These are phyloP conservation scores for Alloascoidea africana DNA, from an alignment of 805 yeast species.

Conservation along the genomic window DNA sequence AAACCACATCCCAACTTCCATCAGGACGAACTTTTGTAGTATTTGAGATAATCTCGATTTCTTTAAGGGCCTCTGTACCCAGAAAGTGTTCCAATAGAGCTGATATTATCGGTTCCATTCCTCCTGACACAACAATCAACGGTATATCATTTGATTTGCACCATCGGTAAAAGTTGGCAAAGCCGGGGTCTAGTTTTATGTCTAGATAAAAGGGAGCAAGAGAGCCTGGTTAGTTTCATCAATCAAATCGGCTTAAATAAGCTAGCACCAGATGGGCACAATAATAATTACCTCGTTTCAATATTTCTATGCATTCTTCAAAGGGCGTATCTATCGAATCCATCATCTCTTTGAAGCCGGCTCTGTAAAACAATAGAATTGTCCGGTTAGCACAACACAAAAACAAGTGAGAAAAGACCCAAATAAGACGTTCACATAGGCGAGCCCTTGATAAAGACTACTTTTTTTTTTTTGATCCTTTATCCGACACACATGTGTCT, in stretches of 20 bases:
- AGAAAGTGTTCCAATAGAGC: slow-evolving; percentile 62
- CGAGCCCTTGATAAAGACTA: too few species aligned
- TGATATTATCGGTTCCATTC: slow-evolving; percentile 85
- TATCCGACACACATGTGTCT: too few species aligned
- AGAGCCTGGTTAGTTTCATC: slow-evolving; percentile 1
- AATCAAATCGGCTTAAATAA: neutral
- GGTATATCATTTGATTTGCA: slow-evolving; percentile 60
- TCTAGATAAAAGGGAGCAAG: slow-evolving; percentile 15
- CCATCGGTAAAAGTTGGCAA: slow-evolving; percentile 69
- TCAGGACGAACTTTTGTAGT: slow-evolving; percentile 42
- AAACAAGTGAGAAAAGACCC: too few species aligned
- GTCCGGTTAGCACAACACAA: too few species aligned
- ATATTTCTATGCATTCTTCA: slow-evolving; percentile 66
- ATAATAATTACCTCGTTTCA: slow-evolving; percentile 19
- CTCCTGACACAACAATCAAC: slow-evolving; percentile 76
- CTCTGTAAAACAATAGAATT: slow-evolving; percentile 26
- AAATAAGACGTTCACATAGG: too few species aligned
- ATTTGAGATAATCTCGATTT: slow-evolving; percentile 73
- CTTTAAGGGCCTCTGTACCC: slow-evolving; percentile 57
- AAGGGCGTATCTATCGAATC: slow-evolving; percentile 64
- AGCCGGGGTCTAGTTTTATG: slow-evolving; percentile 81
- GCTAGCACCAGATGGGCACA: neutral
- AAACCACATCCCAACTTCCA: slow-evolving; percentile 69
- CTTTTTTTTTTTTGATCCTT: too few species aligned
- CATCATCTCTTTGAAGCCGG: slow-evolving; percentile 76